Evolutionary conservation across 78 protist species (phyloP), one percentile per base, ranked within the genome.

Genomic region (Emiliania huxleyi): DNA sequence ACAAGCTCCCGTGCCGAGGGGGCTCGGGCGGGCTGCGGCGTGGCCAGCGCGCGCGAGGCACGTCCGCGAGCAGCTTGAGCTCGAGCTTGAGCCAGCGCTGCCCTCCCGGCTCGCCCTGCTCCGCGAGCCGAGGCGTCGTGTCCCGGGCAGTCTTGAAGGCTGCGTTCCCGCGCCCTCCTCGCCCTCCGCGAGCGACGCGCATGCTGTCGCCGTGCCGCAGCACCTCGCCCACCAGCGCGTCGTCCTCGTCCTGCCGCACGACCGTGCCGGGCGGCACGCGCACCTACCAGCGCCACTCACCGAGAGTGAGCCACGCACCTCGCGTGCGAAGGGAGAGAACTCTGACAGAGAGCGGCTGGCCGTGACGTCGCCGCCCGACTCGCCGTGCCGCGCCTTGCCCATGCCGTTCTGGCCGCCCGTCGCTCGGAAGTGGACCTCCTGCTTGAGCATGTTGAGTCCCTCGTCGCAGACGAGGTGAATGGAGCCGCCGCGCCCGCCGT

Each of bases 71-170:
- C 62, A 52, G 62, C 62, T 52, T 52, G 62, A 52, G 62, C 92
- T 90, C 92, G 44, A 90, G 92, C 69, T 73, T n/a, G 69, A 91
- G 43, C 84, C 92, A 90, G 56, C 91, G 87, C 48, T 87, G 52
- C 48, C 93, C 95, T 35, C 97, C 97, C 8, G 33, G 48, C n/a
- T 77, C 93, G 40, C 97, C 96, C 0, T 52, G 19, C 49, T 95
- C 95, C 18, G 94, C 79, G 19, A 83, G 89, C 55, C 89, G 49
- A 37, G 89, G 89, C 22, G 75, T 29, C 45, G 1, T 25, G 81
- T 89, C 46, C 38, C 46, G 69, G n/a, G 35, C 42, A 6, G 56
- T 33, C 62, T 83, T 83, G 89, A 83, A 83, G 29, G 52, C 52
- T 23, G 56, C 89, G 22, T 83, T 83, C 23, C 89, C 89, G 40